Evolutionary conservation across 371 early-diverging fungal genomes (phyloP).

Genomic region (Neoconidiobolus thromboides): DNA sequence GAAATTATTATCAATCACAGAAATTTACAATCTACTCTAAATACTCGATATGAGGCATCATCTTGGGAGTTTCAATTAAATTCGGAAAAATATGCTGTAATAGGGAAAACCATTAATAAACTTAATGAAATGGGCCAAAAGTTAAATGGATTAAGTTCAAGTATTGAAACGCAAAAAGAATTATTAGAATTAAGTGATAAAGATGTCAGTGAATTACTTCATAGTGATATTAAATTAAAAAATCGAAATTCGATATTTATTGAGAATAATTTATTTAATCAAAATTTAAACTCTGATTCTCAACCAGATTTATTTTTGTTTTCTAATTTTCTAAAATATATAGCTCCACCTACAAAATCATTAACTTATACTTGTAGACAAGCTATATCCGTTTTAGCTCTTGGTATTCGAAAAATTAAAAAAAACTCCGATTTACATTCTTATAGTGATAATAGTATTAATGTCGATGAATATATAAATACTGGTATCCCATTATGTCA

Average conservation of each 20-base stretch:
- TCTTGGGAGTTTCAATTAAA: constrained; percentile 33
- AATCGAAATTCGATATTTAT: not conserved
- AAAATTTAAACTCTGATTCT: not conserved
- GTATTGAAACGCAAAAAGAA: constrained; percentile 21
- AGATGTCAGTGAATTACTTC: not conserved
- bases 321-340: constrained; percentile 29
- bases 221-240: not conserved
- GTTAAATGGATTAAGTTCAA: constrained; percentile 22
- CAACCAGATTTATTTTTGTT: constrained; percentile 17
- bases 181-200: constrained; percentile 15
- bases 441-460: constrained; percentile 4
- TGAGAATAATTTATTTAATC: not conserved
- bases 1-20: constrained; percentile 33
- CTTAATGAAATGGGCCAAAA: constrained; percentile 39
- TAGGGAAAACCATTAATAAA: constrained; percentile 19
- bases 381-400: not conserved
- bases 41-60: constrained; percentile 36
- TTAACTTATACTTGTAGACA: constrained; percentile 36
- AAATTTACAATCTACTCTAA: constrained; percentile 34
- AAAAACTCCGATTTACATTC: constrained; percentile 4
- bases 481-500: not conserved
- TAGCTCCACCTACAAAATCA: constrained; percentile 37
- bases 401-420: constrained; percentile 9
- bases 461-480: not conserved
- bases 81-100: constrained; percentile 19